A percentile compares a stretch with the other conserved stretches of the same genome.
phyloP scores from a whole-genome alignment of 108 stramenopile genomes.

The Skeletonema costatum region DNA sequence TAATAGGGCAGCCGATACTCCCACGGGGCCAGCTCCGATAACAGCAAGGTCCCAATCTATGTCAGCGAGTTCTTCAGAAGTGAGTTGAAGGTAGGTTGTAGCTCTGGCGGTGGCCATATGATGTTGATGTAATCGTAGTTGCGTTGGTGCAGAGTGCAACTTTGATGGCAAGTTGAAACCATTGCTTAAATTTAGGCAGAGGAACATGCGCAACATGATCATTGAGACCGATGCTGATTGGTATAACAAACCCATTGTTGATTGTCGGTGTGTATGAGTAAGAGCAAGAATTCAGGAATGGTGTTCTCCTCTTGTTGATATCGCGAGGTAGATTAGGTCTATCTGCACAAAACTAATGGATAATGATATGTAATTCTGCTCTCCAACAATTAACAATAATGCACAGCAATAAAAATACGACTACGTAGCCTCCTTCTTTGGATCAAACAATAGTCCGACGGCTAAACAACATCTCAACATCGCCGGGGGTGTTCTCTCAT shows the following conservation, averaged over 20 bases:
- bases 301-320: no score
- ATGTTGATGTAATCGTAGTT: not conserved
- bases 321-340: no score
- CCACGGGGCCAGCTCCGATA: slow-evolving; percentile 76
- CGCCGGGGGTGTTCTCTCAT: no score
- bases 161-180: not conserved
- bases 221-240: not conserved
- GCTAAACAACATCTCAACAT: no score
- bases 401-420: no score
- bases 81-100: not conserved
- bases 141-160: not conserved
- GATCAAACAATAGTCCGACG: no score
- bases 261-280: not conserved
- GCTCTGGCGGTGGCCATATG: not conserved
- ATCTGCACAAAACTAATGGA: no score
- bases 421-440: no score
- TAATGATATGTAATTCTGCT: no score
- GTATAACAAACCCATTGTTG: not conserved
- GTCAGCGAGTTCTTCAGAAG: slow-evolving; percentile 21
- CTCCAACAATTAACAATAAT: no score
- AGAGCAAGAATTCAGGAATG: not conserved
- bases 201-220: not conserved
- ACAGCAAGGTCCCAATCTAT: slow-evolving; percentile 69
- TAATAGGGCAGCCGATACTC: slow-evolving; percentile 68
- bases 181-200: not conserved